phyloP scores from a whole-genome alignment of 768 basidiomycete species.

The Hygrocybe coccinea region DNA sequence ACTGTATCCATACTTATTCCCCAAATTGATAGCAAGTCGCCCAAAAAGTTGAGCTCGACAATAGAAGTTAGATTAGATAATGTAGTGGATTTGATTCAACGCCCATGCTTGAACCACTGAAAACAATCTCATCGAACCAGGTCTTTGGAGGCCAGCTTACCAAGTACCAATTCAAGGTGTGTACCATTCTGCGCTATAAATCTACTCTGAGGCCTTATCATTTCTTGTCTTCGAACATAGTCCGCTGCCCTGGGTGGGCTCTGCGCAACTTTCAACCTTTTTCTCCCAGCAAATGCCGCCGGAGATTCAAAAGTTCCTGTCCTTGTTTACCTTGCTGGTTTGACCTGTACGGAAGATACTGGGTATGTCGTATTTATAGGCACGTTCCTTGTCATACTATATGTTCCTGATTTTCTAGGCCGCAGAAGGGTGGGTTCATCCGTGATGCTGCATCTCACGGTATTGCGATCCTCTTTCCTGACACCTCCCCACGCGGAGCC shows the following conservation, averaged over 20 bases:
- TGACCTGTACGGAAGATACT: constrained; percentile 91
- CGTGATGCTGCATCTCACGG: constrained; percentile 79
- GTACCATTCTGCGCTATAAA: constrained; percentile 8
- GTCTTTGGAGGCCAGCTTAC: constrained; percentile 73
- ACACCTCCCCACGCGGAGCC: constrained; percentile 93
- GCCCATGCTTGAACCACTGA: constrained; percentile 32
- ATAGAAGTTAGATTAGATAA: too few relatives aligned
- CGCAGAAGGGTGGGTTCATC: constrained; percentile 92
- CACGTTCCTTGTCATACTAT: neutral
- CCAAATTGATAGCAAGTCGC: neutral
- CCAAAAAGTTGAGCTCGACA: too few relatives aligned
- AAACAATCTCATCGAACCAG: constrained; percentile 72
- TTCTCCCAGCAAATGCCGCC: constrained; percentile 62
- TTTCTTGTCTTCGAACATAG: constrained; percentile 34
- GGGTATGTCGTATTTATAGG: constrained; percentile 46
- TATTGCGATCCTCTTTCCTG: constrained; percentile 90
- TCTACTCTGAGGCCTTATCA: neutral
- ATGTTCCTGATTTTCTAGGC: constrained; percentile 36
- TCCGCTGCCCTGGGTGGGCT: constrained; percentile 66
- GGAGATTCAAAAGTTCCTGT: constrained; percentile 49
- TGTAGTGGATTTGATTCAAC: too few relatives aligned
- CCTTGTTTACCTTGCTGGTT: constrained; percentile 82
- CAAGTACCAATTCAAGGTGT: constrained; percentile 83
- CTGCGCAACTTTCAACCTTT: constrained; percentile 81
- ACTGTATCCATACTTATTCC: neutral